Base-by-base conservation (phyloP, 352 stramenopile species). In the Phytopythium delawarense region DNA sequence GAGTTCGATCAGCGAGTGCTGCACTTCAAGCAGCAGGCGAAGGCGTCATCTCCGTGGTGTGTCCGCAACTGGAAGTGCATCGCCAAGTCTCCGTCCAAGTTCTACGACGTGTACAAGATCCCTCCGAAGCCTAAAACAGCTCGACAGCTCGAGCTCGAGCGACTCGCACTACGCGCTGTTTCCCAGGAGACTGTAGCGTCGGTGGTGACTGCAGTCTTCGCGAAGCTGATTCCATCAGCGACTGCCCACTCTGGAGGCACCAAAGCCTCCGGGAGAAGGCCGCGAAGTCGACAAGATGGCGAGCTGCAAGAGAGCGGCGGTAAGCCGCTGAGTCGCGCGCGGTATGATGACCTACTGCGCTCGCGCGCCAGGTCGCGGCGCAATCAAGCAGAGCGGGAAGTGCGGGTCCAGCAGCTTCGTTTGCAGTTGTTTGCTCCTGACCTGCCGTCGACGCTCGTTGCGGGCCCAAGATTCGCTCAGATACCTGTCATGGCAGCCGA, bases 41-140 rank as follows among this genome's bases (percentile, higher is more conserved):
- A 67, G 34, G 67, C 70, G 16, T 73, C 69, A 34, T 91, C 81
- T 15, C 72, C 64, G 7, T 91, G 81, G 81, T 89, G 81, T 55
- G 79, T 89, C 15, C 78, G 76, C 20, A 70, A 89, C 34, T 50
- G 53, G 2, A 84, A 81, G 49, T 78, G 64, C 46, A 70, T 85
- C 16, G 69, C 75, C 42, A 61, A 61, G 7, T 75, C 66, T 2
- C 79, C 78, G 15, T 78, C 78, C 48, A 66, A 77, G 59, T 72
- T 81, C 21, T 91, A 91, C 25, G 61, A 59, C 7, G 69, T 91
- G 2, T 76, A 89, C 46, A 68, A 78, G 4, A 51, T 91, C 9
- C 78, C 77, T 21, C 57, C 64, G 12, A 78, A 72, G 60, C 68
- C 42, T 1, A 78, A 85, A 51, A 77, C 66, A 0, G 63, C 77